Evolutionary conservation across 495 filamentous ascomycete species (phyloP), one percentile per base, ranked within the genome.

Genomic region (Podospora bellae-mahoneyi): DNA sequence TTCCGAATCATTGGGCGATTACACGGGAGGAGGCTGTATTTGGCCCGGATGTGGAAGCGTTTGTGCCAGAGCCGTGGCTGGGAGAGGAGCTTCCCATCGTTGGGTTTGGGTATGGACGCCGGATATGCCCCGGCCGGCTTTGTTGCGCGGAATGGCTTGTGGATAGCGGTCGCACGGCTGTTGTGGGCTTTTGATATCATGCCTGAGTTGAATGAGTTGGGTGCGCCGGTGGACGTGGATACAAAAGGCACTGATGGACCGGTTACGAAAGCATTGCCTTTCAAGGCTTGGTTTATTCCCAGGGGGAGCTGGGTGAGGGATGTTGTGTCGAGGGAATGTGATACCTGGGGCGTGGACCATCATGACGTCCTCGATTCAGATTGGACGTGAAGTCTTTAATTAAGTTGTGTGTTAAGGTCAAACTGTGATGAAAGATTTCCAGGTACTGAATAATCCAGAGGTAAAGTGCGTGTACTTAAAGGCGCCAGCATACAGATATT

Each of bases 21-120:
- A 83, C 86, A 68, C 74, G 83, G 64, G 84, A 87, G 71, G 79
- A 83, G 62, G 78, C 81, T n/a, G 83, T 86, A 65, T 88, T 85
- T 64, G 86, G 84, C 34, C 78, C 79, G 20, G 76, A 84, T 27
- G 83, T 83, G 26, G 78, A 85, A 64, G 66, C 75, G 65, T 84
- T 86, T 69, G 66, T 73, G n/a, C 81, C 81, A 3, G 81, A 83
- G 65, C 73, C 78, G 9, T 80, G 79, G 55, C 30, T 78, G 7
- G 69, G 73, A 56, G 74, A 77, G 48, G 30, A 28, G 10, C 16
- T 28, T 81, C 79, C 56, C 82, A 82, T 73, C 78, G 28, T 30
- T 30, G 83, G 83, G 0, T 85, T 86, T 48, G 82, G 83, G 26
- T 85, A 83, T 76, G 84, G 84, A 20, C 76, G 84, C 0, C 78